Conservation (phyloP, 2,329 filamentous ascomycete species). For the Pseudopithomyces chartarum region DNA sequence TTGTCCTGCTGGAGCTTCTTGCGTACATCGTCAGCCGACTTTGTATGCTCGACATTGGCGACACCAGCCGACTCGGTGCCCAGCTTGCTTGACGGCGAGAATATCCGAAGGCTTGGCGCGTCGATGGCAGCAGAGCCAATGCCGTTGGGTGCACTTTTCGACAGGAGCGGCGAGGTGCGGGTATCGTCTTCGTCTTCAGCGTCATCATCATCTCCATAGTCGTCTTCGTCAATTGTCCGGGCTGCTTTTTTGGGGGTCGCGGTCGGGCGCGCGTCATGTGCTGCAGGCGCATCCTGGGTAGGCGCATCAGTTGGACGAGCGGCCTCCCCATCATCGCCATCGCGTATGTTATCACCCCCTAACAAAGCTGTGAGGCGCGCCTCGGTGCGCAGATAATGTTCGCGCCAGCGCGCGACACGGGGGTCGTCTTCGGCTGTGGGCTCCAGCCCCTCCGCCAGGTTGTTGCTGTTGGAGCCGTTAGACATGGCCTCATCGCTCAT, state of each 20-base stretch:
- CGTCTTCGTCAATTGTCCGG: slow-evolving; percentile 80
- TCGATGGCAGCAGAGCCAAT: slow-evolving; percentile 61
- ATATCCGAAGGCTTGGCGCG: slow-evolving; percentile 71
- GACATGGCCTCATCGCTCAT: slow-evolving; percentile 52
- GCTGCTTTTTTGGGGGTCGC: slow-evolving; percentile 72
- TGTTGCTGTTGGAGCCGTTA: slow-evolving; percentile 44
- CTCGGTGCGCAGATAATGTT: slow-evolving; percentile 78
- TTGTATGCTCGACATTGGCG: slow-evolving; percentile 62
- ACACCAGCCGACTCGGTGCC: slow-evolving; percentile 63
- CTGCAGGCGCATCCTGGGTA: slow-evolving; percentile 38
- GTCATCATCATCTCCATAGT: slow-evolving; percentile 80
- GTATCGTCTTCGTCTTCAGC: slow-evolving; percentile 55
- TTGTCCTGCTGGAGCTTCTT: slow-evolving; percentile 93
- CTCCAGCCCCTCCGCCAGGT: slow-evolving; percentile 46
- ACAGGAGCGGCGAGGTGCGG: slow-evolving; percentile 54
- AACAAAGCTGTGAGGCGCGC: slow-evolving; percentile 79
- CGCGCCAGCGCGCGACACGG: slow-evolving; percentile 66
- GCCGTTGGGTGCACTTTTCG: slow-evolving; percentile 58
- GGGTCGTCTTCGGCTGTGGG: slow-evolving; percentile 53
- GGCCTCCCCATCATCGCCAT: slow-evolving; percentile 31
- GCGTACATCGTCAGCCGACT: slow-evolving; percentile 83
- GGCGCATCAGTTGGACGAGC: slow-evolving; percentile 22
- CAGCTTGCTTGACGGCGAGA: slow-evolving; percentile 69
- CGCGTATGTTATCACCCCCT: slow-evolving; percentile 46
- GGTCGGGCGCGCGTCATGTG: slow-evolving; percentile 52